Evolutionary conservation across 1,284 basidiomycete genomes (phyloP).

Genomic region (Cryptococcus sp.): DNA sequence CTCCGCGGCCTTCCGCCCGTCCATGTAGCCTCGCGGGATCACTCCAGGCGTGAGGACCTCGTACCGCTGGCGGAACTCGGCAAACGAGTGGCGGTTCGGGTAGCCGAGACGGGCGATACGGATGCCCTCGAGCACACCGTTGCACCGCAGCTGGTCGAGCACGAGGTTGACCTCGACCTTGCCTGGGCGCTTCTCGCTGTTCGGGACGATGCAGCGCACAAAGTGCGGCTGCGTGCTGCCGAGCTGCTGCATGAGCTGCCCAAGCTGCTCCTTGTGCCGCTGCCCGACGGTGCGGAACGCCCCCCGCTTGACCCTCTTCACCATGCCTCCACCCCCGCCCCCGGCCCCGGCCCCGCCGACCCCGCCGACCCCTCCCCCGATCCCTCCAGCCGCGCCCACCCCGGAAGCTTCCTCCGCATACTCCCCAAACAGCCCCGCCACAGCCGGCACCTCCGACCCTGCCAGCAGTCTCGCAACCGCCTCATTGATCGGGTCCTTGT

Average conservation of each 20-base stretch:
- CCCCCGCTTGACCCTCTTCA: conserved; percentile 87
- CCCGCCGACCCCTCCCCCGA: background rate
- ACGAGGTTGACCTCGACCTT: conserved; percentile 91
- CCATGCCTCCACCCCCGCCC: conserved; percentile 51
- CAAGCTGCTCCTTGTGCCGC: conserved; percentile 92
- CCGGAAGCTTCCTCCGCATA: conserved; percentile 59
- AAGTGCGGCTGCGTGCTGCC: conserved; percentile 96
- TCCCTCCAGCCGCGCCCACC: conserved; percentile 29
- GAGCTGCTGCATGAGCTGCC: conserved; percentile 86
- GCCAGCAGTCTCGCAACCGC: conserved; percentile 88
- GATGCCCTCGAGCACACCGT: conserved; percentile 98
- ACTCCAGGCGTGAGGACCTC: conserved; percentile 92
- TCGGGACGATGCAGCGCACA: conserved; percentile 97
- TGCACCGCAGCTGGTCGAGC: conserved; percentile 94
- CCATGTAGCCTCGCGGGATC: conserved; percentile 92
- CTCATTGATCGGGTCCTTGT: conserved; percentile 98
- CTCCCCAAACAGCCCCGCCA: conserved; percentile 81
- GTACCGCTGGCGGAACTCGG: conserved; percentile 96
- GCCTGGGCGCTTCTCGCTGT: conserved; percentile 85
- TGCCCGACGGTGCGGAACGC: conserved; percentile 96
- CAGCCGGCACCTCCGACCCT: conserved; percentile 74
- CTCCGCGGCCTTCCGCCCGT: conserved; percentile 87
- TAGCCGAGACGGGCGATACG: conserved; percentile 96
- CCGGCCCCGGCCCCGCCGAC: conserved; percentile 43
- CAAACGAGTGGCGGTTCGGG: conserved; percentile 92